Conservation (phyloP, 2,329 filamentous ascomycete genomes). For the Lachnellula cervina region DNA sequence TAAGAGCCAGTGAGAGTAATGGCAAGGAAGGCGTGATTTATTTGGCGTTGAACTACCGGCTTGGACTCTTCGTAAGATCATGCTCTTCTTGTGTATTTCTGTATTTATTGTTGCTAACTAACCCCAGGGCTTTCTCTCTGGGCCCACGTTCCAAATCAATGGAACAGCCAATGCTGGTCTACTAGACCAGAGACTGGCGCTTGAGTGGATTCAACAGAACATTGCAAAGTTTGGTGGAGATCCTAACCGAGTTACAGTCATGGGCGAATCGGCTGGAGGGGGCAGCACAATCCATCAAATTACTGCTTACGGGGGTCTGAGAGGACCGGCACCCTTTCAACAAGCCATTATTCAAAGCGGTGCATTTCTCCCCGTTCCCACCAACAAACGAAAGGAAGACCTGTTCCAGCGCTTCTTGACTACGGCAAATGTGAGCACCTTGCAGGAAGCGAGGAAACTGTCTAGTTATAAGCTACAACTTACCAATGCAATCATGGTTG, state of each 20-base stretch:
- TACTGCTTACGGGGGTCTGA: slow-evolving; percentile 42
- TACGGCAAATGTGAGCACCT: slow-evolving; percentile 30
- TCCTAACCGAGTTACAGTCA: slow-evolving; percentile 42
- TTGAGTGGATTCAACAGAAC: slow-evolving; percentile 52
- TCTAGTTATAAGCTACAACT: slow-evolving; percentile 11
- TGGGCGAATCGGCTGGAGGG: slow-evolving; percentile 47
- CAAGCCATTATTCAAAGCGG: slow-evolving; percentile 32
- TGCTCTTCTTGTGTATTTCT: not conserved
- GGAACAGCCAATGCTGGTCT: slow-evolving; percentile 46
- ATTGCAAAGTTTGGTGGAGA: slow-evolving; percentile 52
- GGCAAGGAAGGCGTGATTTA: slow-evolving; percentile 33
- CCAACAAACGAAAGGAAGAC: slow-evolving; percentile 9
- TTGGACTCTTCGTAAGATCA: slow-evolving; percentile 28
- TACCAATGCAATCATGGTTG: slow-evolving; percentile 29
- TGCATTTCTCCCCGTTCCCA: slow-evolving; percentile 16
- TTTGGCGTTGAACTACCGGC: slow-evolving; percentile 32
- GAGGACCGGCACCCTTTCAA: slow-evolving; percentile 36
- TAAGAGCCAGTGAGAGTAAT: slow-evolving; percentile 26
- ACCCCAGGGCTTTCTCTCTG: slow-evolving; percentile 32
- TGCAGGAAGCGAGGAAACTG: slow-evolving; percentile 30
- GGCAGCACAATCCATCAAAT: slow-evolving; percentile 51
- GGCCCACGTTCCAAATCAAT: slow-evolving; percentile 35
- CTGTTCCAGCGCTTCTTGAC: slow-evolving; percentile 28
- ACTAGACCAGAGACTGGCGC: slow-evolving; percentile 48
- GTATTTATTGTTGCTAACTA: not conserved